Evolutionary conservation across 2,329 filamentous ascomycete species (phyloP).

Genomic region (Pezicula radicicola): DNA sequence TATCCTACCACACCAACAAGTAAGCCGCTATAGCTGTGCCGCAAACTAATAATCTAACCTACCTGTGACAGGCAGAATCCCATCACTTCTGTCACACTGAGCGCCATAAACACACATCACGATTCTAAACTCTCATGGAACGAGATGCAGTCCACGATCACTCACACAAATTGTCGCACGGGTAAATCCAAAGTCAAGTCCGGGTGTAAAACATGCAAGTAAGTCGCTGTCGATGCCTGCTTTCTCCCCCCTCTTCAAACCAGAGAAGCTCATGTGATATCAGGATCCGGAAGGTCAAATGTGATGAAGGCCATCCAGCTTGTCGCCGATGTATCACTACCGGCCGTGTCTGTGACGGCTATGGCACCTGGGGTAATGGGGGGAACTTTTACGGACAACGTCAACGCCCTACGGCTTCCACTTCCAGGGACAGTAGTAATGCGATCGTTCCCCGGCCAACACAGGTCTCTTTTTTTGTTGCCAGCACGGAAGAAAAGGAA

Average conservation of each 20-base stretch:
- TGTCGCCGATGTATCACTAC: conserved; percentile 46
- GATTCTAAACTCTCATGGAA: too few species aligned
- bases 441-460: conserved; percentile 30
- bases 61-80: too few species aligned
- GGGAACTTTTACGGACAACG: conserved; percentile 2
- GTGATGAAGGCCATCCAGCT: conserved; percentile 50
- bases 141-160: too few species aligned
- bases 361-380: conserved; percentile 31
- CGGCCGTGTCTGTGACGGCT: conserved; percentile 35
- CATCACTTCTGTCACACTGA: too few species aligned
- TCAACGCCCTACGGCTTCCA: conserved; percentile 16
- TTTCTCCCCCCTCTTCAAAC: not conserved
- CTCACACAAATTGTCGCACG: too few species aligned
- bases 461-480: conserved; percentile 36
- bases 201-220: conserved; percentile 40
- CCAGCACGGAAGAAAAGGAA: conserved; percentile 29
- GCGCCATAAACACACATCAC: too few species aligned
- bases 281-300: conserved; percentile 55
- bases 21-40: too few species aligned
- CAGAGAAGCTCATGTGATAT: conserved; percentile 12
- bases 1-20: too few species aligned
- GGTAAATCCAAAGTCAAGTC: conserved; percentile 32
- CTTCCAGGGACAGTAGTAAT: conserved; percentile 19
- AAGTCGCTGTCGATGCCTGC: conserved; percentile 3
- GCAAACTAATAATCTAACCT: too few species aligned